Evolutionary conservation across 129 eudicot genomes (phyloP).

Genomic region (Cynara cardunculus): DNA sequence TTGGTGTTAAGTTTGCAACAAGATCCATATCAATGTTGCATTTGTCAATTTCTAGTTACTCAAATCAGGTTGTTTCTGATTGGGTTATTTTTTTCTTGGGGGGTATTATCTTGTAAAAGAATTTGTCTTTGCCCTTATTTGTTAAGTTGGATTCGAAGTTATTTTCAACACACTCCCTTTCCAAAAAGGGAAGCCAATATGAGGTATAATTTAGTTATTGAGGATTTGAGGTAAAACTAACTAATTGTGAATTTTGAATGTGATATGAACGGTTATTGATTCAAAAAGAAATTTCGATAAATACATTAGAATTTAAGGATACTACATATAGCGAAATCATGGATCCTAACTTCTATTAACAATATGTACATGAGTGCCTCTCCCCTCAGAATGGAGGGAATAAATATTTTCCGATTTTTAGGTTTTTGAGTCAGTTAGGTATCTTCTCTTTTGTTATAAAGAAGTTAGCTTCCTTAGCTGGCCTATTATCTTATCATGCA

Average conservation of each 20-base stretch:
- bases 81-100: background rate
- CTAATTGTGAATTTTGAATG: background rate
- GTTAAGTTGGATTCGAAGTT: background rate
- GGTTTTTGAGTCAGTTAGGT: background rate
- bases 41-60: background rate
- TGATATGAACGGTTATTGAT: background rate
- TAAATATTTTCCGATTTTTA: background rate
- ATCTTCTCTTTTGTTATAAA: background rate
- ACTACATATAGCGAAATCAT: background rate
- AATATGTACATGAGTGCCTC: background rate
- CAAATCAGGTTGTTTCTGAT: background rate
- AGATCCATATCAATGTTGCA: background rate
- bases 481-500: background rate
- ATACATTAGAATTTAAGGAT: background rate
- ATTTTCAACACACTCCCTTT: background rate
- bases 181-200: background rate
- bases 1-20: background rate
- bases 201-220: background rate
- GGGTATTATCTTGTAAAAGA: background rate
- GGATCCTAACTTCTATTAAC: background rate
- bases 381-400: background rate
- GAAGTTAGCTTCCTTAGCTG: background rate
- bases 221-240: background rate
- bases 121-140: background rate
- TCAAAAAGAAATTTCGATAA: background rate